A percentile compares a stretch with the other conserved stretches of the same genome.
Conservation (phyloP, 768 basidiomycete species). For the Fistulinella prunicolor region DNA sequence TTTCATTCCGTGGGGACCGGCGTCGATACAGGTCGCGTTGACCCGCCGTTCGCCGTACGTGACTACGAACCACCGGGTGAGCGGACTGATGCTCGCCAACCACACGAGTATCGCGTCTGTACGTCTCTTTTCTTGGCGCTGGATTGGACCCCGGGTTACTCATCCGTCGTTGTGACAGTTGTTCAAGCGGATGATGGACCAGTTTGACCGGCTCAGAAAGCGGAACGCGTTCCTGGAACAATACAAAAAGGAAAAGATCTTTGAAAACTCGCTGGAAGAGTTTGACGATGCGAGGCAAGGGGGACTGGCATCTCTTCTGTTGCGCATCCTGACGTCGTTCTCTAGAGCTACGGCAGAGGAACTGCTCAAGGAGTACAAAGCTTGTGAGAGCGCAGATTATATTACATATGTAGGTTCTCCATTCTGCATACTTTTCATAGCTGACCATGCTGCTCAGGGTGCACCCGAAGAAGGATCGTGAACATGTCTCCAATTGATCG, state of each 20-base stretch:
- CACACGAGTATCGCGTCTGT: constrained; percentile 98
- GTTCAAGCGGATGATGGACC: constrained; percentile 94
- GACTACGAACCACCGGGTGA: constrained; percentile 87
- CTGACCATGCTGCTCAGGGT: constrained; percentile 25
- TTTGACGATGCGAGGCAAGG: constrained; percentile 94
- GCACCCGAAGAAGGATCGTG: constrained; percentile 32
- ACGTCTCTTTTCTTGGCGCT: constrained; percentile 26
- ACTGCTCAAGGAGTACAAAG: constrained; percentile 89
- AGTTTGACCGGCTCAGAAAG: constrained; percentile 84
- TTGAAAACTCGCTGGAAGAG: constrained; percentile 89
- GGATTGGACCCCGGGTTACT: not conserved
- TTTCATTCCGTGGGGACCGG: constrained; percentile 99
- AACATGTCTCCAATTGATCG: too few species aligned
- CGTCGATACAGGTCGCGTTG: constrained; percentile 95
- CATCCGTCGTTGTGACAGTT: constrained; percentile 52
- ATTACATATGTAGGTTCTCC: constrained; percentile 69
- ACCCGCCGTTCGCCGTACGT: constrained; percentile 90
- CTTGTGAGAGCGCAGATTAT: constrained; percentile 94
- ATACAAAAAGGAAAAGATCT: constrained; percentile 97
- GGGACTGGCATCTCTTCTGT: not conserved
- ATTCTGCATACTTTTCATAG: not conserved
- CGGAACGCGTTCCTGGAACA: constrained; percentile 95
- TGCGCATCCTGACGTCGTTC: not conserved
- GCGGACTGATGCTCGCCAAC: constrained; percentile 97
- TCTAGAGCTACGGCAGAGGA: constrained; percentile 81